Evolutionary conservation across 2,329 filamentous ascomycete genomes (phyloP), one percentile per base, ranked within the genome.

Genomic region (Beauveria sp.): DNA sequence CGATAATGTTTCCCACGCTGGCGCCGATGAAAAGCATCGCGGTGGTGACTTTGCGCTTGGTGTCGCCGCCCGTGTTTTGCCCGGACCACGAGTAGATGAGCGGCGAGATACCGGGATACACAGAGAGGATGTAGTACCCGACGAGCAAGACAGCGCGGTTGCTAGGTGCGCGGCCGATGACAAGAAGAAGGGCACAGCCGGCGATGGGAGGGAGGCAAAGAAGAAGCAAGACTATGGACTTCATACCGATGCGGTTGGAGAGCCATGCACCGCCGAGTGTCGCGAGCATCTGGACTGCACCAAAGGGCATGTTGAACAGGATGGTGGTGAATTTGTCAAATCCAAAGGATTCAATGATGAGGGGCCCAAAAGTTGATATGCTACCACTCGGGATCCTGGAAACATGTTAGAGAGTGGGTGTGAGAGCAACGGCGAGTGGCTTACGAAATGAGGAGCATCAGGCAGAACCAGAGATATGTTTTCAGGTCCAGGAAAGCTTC

Each of bases 21-120:
- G 84, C 81, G 7, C 84, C 84, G 28, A 87, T 76, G 65, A 88
- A 86, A 3, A 87, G 72, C 16, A 85, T 78, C 2, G 77, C 83
- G 0, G 84, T 87, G 0, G 81, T 86, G 2, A 83, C 79, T 67
- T 88, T 88, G 63, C 84, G 81, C 69, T 89, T 89, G 0, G 86
- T 89, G 63, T 88, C 85, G 0, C 86, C 86, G 2, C 78, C 86
- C 0, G 86, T 84, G 64, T 86, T 86, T 56, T 83, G 81, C 0
- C 78, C 79, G 0, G 78, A 79, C 81, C 81, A 84, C 0, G 79
- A 79, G 67, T 83, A 84, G 24, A 85, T 79, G 58, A 85, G 70
- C 0, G 82, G 84, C 1, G 83, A 80, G 38, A 77, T 75, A 9
- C 68, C 85, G 0, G 83, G 82, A 57, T 86, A 86, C 8, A 85